Evolutionary conservation across 371 early-diverging fungal genomes (phyloP).

Genomic region (Circinella minor): DNA sequence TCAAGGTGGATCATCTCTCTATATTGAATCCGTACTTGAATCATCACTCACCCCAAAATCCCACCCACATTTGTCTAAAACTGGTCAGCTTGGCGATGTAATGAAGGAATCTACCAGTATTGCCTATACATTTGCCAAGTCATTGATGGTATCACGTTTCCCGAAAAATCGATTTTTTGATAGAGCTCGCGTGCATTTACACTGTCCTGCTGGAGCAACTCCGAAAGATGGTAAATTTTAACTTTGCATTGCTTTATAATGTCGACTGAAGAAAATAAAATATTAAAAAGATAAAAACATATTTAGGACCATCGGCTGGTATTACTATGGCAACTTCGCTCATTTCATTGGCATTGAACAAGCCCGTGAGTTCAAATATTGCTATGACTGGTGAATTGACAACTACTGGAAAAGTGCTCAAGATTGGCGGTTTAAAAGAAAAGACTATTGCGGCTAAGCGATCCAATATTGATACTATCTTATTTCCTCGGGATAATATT

Average conservation of each 20-base stretch:
- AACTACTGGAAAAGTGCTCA: conserved; percentile 92
- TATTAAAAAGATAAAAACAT: neutral
- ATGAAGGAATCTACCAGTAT: conserved; percentile 97
- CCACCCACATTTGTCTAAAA: conserved; percentile 72
- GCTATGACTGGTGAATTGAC: conserved; percentile 99
- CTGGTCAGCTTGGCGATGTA: conserved; percentile 98
- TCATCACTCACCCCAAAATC: conserved; percentile 64
- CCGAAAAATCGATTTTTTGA: conserved; percentile 91
- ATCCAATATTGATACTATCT: conserved; percentile 81
- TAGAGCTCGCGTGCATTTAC: conserved; percentile 88
- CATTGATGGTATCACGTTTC: conserved; percentile 70
- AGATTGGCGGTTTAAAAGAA: conserved; percentile 97
- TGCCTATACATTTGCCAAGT: conserved; percentile 92
- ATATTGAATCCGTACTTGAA: conserved; percentile 93
- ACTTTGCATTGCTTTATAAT: no score
- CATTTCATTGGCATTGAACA: conserved; percentile 85
- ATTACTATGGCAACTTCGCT: conserved; percentile 95
- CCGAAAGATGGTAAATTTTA: conserved; percentile 82
- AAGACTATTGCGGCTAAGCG: conserved; percentile 97
- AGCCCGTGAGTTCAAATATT: conserved; percentile 76
- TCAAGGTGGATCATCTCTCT: conserved; percentile 87
- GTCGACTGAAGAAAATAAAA: no score
- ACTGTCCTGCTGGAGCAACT: conserved; percentile 97
- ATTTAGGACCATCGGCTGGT: conserved; percentile 85
- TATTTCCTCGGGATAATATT: conserved; percentile 90